Percentiles rank a stretch among this genome's conserved stretches.
phyloP scores from a whole-genome alignment of 768 basidiomycete genomes.

The Melanogaster broomeanus region DNA sequence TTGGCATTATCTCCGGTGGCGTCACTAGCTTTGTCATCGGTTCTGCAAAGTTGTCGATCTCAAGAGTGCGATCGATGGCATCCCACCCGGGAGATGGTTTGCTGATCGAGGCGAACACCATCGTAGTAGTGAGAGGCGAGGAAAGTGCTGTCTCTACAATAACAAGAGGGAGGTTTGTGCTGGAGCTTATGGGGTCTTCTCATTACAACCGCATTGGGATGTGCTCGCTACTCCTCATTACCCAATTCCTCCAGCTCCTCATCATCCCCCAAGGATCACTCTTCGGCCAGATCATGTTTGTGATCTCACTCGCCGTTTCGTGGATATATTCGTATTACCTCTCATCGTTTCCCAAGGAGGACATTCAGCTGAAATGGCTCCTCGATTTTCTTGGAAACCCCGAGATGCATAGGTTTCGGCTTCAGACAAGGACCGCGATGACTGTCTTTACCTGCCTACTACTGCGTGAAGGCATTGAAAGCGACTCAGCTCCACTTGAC shows the following conservation, averaged over 20 bases:
- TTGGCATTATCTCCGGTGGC: constrained; percentile 31
- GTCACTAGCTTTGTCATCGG: constrained; percentile 27
- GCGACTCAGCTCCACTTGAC: too few species aligned
- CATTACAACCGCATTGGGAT: constrained; percentile 10
- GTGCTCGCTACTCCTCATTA: constrained; percentile 27
- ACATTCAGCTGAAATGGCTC: constrained; percentile 22
- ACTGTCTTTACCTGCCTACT: constrained; percentile 20
- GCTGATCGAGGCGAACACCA: constrained; percentile 15
- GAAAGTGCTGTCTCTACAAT: constrained; percentile 26
- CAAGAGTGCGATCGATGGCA: constrained; percentile 16
- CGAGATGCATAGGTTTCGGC: constrained; percentile 8
- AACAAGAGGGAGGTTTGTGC: constrained; percentile 25
- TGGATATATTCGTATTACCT: constrained; percentile 35
- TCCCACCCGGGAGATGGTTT: constrained; percentile 27
- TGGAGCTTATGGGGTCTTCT: constrained; percentile 13
- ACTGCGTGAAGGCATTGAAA: constrained; percentile 3
- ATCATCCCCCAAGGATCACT: constrained; percentile 33
- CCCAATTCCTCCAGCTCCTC: constrained; percentile 33
- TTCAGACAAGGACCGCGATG: constrained; percentile 20
- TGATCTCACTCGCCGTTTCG: constrained; percentile 27
- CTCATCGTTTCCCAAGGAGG: constrained; percentile 32
- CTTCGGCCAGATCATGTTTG: constrained; percentile 36
- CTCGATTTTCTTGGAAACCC: constrained; percentile 14
- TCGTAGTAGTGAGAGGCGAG: constrained; percentile 27
- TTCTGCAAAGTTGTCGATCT: constrained; percentile 22